These are phyloP conservation scores for Warburgia ugandensis DNA, from an alignment of 164 flowering plant genomes.

Conservation along the genomic window DNA sequence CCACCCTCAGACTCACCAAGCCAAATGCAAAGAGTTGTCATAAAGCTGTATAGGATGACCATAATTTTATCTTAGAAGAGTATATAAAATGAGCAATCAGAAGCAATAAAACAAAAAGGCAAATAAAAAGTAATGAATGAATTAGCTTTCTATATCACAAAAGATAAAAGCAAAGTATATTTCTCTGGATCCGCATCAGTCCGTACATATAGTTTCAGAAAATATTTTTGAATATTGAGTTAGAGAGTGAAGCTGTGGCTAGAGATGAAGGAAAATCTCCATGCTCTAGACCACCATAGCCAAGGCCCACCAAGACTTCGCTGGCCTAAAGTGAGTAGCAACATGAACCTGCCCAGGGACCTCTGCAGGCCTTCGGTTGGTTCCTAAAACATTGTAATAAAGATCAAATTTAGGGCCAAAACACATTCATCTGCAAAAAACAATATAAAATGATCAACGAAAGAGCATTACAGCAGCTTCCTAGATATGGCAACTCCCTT, in stretches of 20 bases:
- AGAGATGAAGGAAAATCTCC: slow-evolving; percentile 44
- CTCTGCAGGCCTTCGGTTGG: slow-evolving; percentile 80
- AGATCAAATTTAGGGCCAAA: background rate
- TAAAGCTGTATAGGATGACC: no score
- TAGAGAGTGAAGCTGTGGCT: slow-evolving; percentile 69
- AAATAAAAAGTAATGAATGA: no score
- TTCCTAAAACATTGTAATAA: slow-evolving; percentile 44
- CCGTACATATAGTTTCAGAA: no score
- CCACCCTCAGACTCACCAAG: no score
- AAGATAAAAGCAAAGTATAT: no score
- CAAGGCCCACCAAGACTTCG: slow-evolving; percentile 88
- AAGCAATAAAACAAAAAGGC: no score
- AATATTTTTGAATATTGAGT: slow-evolving; percentile 78
- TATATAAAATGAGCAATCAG: no score
- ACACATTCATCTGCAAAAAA: background rate
- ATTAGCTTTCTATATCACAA: no score
- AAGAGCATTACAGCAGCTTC: background rate
- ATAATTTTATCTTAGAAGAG: no score
- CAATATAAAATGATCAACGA: background rate
- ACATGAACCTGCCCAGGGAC: slow-evolving; percentile 98
- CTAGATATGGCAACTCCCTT: background rate
- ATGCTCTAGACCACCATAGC: slow-evolving; percentile 77
- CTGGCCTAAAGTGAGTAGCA: slow-evolving; percentile 73
- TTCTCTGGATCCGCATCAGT: no score
- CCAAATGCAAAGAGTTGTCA: no score